phyloP scores from a whole-genome alignment of 2,329 filamentous ascomycete genomes.

The Beauveria medogensis region DNA sequence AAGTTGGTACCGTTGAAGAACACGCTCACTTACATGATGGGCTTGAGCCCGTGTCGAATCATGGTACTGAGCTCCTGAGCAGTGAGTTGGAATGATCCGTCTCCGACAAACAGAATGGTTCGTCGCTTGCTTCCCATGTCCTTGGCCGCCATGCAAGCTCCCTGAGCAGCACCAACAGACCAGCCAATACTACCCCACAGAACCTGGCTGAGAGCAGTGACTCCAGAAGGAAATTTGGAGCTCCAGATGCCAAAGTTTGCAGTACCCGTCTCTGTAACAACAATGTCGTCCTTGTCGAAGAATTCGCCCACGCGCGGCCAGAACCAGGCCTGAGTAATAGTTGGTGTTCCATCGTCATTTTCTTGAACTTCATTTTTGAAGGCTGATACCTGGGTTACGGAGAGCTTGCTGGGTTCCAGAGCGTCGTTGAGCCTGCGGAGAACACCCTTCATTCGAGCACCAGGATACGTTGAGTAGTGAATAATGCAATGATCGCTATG shows the following conservation, averaged over 20 bases:
- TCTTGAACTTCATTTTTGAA: conserved; percentile 42
- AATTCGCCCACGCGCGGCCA: conserved; percentile 72
- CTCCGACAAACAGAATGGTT: conserved; percentile 80
- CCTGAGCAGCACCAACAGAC: conserved; percentile 51
- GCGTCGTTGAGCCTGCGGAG: conserved; percentile 60
- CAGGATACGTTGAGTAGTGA: conserved; percentile 70
- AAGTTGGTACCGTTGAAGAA: not conserved
- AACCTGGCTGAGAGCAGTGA: conserved; percentile 74
- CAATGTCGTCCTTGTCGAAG: conserved; percentile 62
- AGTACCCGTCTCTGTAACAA: conserved; percentile 83
- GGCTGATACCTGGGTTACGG: conserved; percentile 43
- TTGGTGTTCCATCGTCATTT: conserved; percentile 30
- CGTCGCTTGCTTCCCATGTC: conserved; percentile 53
- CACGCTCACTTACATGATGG: conserved; percentile 58
- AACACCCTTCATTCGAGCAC: conserved; percentile 69
- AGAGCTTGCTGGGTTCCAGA: conserved; percentile 50
- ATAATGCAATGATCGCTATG: conserved; percentile 68
- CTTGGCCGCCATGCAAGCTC: conserved; percentile 65
- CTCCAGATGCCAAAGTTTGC: conserved; percentile 85
- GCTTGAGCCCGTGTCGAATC: conserved; percentile 63
- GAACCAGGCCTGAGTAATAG: conserved; percentile 64
- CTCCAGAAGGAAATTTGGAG: conserved; percentile 67
- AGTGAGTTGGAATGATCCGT: conserved; percentile 80
- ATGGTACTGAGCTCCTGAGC: conserved; percentile 80
- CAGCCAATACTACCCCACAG: conserved; percentile 62